phyloP scores from a whole-genome alignment of 352 stramenopile species.

The Blastocystis sp. region DNA sequence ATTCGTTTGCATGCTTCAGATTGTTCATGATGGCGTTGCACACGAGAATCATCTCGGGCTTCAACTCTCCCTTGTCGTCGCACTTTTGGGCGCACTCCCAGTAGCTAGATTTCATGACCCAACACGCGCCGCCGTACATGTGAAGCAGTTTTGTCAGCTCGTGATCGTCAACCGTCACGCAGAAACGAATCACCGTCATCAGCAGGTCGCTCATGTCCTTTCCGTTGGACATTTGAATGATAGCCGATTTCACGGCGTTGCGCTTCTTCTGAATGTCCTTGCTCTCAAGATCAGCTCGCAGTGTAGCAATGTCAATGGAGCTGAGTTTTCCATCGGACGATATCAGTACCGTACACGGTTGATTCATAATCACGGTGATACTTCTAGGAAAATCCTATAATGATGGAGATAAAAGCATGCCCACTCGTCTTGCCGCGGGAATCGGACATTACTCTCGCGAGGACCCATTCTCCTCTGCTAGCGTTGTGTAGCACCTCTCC shows the following conservation, averaged over 20 bases:
- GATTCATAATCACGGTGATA: constrained; percentile 49
- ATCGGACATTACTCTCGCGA: background rate
- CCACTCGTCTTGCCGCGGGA: background rate
- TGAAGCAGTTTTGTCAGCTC: constrained; percentile 98
- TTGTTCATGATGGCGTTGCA: constrained; percentile 99
- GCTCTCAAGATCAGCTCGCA: constrained; percentile 71
- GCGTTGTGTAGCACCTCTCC: too few species aligned
- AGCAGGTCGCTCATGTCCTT: constrained; percentile 95
- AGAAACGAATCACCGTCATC: constrained; percentile 99
- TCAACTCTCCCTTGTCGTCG: constrained; percentile 83
- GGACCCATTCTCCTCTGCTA: background rate
- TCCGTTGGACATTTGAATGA: constrained; percentile 93
- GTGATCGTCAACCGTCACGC: constrained; percentile 97
- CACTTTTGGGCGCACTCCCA: constrained; percentile 74
- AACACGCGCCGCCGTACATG: constrained; percentile 84
- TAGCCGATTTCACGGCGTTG: constrained; percentile 93
- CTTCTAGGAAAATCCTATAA: background rate
- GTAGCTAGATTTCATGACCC: constrained; percentile 36
- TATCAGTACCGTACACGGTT: constrained; percentile 67
- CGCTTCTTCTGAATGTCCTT: constrained; percentile 80
- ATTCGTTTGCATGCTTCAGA: constrained; percentile 99
- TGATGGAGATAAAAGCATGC: background rate
- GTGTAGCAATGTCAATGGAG: constrained; percentile 63
- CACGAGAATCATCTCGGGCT: constrained; percentile 98
- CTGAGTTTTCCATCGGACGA: constrained; percentile 70